Evolutionary conservation across 1,284 basidiomycete species (phyloP).

Genomic region (Phylloboletellus chloephorus): DNA sequence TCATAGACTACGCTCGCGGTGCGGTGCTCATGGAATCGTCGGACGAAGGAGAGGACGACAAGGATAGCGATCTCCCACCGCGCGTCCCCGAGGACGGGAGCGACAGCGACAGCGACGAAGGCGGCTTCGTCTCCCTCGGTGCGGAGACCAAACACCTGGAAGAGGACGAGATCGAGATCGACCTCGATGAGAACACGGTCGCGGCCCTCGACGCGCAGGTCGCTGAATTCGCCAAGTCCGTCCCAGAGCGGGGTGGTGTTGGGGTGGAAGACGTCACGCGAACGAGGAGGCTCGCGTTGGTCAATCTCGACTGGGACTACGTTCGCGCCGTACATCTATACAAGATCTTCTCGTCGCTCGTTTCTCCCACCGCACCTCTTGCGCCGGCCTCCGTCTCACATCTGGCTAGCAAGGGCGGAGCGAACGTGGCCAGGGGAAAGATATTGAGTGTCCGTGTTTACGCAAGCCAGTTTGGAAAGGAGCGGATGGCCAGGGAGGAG

Average conservation of each 20-base stretch:
- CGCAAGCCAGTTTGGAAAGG: conserved; percentile 91
- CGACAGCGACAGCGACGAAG: conserved; percentile 43
- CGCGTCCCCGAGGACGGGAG: conserved; percentile 31
- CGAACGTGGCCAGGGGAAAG: conserved; percentile 47
- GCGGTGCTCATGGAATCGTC: conserved; percentile 85
- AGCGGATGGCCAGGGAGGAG: conserved; percentile 84
- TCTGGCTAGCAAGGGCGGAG: conserved; percentile 15
- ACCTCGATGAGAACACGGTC: conserved; percentile 72
- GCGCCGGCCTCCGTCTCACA: conserved; percentile 26
- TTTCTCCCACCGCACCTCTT: conserved; percentile 54
- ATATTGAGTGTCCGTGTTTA: conserved; percentile 81
- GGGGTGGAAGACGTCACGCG: conserved; percentile 37
- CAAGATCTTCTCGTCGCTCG: conserved; percentile 89
- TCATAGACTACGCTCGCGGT: conserved; percentile 87
- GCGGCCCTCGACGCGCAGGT: conserved; percentile 74
- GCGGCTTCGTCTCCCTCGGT: conserved; percentile 49
- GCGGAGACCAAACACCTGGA: conserved; percentile 29
- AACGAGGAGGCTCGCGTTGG: conserved; percentile 82
- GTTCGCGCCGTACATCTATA: conserved; percentile 87
- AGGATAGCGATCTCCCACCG: conserved; percentile 27
- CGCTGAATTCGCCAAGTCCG: conserved; percentile 48
- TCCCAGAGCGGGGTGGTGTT: conserved; percentile 36
- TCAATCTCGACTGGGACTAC: conserved; percentile 99
- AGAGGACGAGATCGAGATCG: conserved; percentile 49
- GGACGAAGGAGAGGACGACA: conserved; percentile 60